phyloP scores from a whole-genome alignment of 164 flowering plant genomes.

The Piper betle region DNA sequence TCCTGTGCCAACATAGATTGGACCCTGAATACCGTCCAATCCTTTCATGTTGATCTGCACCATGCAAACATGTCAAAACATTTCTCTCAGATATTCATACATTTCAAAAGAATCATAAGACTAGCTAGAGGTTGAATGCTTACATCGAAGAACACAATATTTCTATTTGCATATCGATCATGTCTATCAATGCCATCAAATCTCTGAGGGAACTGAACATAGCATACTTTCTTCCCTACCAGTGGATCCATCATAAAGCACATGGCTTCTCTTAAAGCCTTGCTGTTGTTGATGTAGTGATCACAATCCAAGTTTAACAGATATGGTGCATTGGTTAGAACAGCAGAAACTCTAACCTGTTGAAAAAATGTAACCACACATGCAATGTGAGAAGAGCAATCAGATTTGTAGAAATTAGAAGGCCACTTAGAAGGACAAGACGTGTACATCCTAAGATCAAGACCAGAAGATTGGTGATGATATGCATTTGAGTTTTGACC shows the following conservation, averaged over 20 bases:
- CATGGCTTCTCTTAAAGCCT: too few relatives aligned
- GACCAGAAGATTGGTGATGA: too few relatives aligned
- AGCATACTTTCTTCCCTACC: too few relatives aligned
- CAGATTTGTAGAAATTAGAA: neutral
- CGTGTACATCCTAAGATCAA: too few relatives aligned
- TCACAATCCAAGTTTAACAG: too few relatives aligned
- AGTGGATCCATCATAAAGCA: too few relatives aligned
- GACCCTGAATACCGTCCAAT: conserved; percentile 76
- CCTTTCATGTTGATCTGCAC: conserved; percentile 71
- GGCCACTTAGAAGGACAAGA: too few relatives aligned
- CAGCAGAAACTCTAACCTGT: conserved; percentile 66
- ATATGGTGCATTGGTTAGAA: conserved; percentile 33
- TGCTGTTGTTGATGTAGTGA: too few relatives aligned
- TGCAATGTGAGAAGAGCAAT: neutral
- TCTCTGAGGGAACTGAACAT: too few relatives aligned
- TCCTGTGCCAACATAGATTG: conserved; percentile 75
- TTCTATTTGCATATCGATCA: conserved; percentile 22
- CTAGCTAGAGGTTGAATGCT: conserved; percentile 7
- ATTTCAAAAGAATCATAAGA: neutral
- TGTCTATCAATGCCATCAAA: too few relatives aligned
- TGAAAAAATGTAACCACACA: neutral
- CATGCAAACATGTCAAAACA: neutral
- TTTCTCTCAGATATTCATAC: neutral
- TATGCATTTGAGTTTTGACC: too few relatives aligned
- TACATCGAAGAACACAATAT: conserved; percentile 59